Conservation (phyloP, 2,329 filamentous ascomycete genomes). For the Camptophora hylomeconis region DNA sequence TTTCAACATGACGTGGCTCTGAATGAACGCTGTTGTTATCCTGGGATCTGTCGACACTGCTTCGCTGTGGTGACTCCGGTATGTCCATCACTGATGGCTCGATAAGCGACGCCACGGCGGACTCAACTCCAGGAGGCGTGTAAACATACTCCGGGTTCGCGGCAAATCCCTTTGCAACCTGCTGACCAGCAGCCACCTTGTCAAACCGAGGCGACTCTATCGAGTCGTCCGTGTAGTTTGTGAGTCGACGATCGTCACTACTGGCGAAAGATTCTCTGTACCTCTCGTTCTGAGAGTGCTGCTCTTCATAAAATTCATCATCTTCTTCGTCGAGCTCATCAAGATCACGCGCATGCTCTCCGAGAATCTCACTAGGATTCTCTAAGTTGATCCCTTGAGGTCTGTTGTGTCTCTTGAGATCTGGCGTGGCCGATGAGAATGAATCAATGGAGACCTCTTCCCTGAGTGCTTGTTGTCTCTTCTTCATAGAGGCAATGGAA, state of each 20-base stretch:
- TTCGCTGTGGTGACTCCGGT: slow-evolving; percentile 36
- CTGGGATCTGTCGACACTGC: slow-evolving; percentile 11
- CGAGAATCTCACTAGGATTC: slow-evolving; percentile 32
- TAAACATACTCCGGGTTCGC: slow-evolving; percentile 68
- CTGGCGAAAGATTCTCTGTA: slow-evolving; percentile 37
- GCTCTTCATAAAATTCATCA: slow-evolving; percentile 31
- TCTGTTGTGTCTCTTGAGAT: slow-evolving; percentile 38
- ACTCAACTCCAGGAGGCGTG: slow-evolving; percentile 63
- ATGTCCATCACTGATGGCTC: slow-evolving; percentile 65
- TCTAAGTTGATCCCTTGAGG: slow-evolving; percentile 41
- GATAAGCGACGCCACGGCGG: slow-evolving; percentile 78
- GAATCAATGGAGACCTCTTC: slow-evolving; percentile 42
- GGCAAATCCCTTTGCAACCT: slow-evolving; percentile 55
- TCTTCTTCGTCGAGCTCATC: slow-evolving; percentile 25
- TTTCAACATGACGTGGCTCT: background rate
- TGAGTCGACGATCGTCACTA: slow-evolving; percentile 39
- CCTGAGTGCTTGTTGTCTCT: slow-evolving; percentile 22
- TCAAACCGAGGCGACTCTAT: slow-evolving; percentile 43
- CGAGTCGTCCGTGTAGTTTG: slow-evolving; percentile 42
- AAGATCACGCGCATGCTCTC: slow-evolving; percentile 15
- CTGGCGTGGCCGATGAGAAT: slow-evolving; percentile 46
- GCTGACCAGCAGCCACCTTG: slow-evolving; percentile 50
- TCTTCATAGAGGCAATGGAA: slow-evolving; percentile 49
- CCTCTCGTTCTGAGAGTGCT: slow-evolving; percentile 48
- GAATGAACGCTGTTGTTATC: slow-evolving; percentile 28